phyloP scores from a whole-genome alignment of 2,329 filamentous ascomycete species.

The Aspergillus fumigatus region DNA sequence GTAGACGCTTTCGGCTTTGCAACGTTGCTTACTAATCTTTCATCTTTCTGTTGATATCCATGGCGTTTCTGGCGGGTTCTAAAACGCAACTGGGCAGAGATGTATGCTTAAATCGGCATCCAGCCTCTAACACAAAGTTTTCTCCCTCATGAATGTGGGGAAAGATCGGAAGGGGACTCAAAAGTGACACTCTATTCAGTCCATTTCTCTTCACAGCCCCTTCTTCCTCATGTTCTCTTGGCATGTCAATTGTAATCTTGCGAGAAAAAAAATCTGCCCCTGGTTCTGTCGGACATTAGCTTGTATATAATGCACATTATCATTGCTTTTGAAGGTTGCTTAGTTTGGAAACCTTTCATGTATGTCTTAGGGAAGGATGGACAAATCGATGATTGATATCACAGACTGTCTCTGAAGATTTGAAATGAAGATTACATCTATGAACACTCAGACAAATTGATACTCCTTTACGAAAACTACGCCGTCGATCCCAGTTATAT shows the following conservation, averaged over 20 bases:
- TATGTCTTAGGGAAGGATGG: background rate
- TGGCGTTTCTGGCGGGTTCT: conserved; percentile 37
- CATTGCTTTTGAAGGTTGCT: conserved; percentile 8
- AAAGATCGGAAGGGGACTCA: background rate
- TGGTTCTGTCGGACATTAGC: conserved; percentile 5
- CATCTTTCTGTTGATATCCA: conserved; percentile 39
- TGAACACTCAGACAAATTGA: too few species aligned
- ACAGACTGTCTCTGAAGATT: background rate
- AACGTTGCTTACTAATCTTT: conserved; percentile 24
- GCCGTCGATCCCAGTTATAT: background rate
- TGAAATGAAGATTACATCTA: background rate
- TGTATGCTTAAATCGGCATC: conserved; percentile 7
- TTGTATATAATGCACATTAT: conserved; percentile 16
- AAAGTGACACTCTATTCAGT: background rate
- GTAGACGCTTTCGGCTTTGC: conserved; percentile 16
- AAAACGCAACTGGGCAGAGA: conserved; percentile 27
- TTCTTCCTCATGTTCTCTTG: conserved; percentile 6
- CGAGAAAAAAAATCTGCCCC: conserved; percentile 12
- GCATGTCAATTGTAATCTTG: conserved; percentile 9
- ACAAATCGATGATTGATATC: background rate
- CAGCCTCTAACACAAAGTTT: background rate
- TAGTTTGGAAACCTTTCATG: conserved; percentile 6
- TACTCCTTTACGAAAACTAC: background rate
- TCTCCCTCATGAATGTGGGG: background rate
- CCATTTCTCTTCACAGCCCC: background rate